Evolutionary conservation across 106 monocot genomes (phyloP).

Genomic region (Amphibolis antarctica): DNA sequence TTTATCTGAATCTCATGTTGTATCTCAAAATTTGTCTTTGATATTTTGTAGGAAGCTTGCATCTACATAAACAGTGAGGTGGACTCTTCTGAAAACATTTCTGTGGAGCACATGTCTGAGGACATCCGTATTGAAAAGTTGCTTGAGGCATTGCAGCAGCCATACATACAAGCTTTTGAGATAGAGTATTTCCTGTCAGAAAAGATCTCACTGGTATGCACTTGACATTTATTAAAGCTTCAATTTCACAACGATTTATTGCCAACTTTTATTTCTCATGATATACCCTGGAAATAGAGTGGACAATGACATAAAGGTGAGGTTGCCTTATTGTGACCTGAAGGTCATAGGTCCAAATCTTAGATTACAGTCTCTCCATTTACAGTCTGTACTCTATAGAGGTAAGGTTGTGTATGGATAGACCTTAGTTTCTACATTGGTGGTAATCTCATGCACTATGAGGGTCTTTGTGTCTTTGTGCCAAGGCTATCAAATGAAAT

Average conservation of each 20-base stretch:
- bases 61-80: conserved; percentile 8
- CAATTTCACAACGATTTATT: background rate
- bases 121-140: conserved; percentile 24
- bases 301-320: no score
- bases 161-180: conserved; percentile 18
- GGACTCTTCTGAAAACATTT: conserved; percentile 4
- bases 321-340: no score
- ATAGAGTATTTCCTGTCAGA: conserved; percentile 31
- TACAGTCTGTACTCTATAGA: no score
- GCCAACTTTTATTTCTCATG: background rate
- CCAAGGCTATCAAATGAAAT: no score
- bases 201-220: conserved; percentile 33
- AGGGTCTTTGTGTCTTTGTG: no score
- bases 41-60: conserved; percentile 9
- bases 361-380: no score
- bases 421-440: no score
- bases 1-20: background rate
- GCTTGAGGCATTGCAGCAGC: conserved; percentile 18
- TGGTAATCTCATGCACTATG: no score
- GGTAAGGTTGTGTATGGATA: no score
- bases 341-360: no score
- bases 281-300: no score
- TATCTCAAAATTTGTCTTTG: background rate
- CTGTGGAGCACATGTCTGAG: conserved; percentile 11
- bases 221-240: background rate